Conservation (phyloP, 495 filamentous ascomycete species). For the Cercophora sp. region DNA sequence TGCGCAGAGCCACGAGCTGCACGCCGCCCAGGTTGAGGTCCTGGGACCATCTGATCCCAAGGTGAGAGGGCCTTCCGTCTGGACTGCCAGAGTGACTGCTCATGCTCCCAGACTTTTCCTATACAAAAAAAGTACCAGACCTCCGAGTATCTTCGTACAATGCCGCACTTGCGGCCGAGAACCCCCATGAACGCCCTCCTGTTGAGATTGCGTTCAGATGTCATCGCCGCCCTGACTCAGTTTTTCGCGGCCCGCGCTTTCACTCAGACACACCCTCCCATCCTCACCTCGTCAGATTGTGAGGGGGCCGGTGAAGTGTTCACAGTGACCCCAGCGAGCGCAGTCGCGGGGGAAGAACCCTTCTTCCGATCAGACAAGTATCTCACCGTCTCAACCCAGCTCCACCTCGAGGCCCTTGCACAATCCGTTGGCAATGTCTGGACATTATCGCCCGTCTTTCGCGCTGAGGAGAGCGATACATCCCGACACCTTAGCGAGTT, state of each 20-base stretch:
- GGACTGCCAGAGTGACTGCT: background rate
- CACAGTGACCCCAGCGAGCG: constrained; percentile 46
- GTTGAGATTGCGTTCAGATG: constrained; percentile 78
- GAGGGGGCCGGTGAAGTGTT: constrained; percentile 98
- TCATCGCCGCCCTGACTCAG: constrained; percentile 64
- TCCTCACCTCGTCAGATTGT: constrained; percentile 96
- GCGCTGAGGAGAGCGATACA: constrained; percentile 92
- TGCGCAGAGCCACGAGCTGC: constrained; percentile 75
- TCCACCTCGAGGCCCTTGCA: constrained; percentile 90
- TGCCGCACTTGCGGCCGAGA: constrained; percentile 85
- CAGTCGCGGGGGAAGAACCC: constrained; percentile 20
- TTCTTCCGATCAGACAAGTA: constrained; percentile 94
- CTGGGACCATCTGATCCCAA: constrained; percentile 73
- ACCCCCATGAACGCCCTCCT: constrained; percentile 76
- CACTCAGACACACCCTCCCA: constrained; percentile 83
- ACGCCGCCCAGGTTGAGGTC: constrained; percentile 61
- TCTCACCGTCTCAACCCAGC: constrained; percentile 89
- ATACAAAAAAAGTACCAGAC: constrained; percentile 94
- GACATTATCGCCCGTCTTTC: constrained; percentile 89
- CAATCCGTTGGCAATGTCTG: constrained; percentile 87
- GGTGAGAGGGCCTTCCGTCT: constrained; percentile 46
- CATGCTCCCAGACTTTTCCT: constrained; percentile 65
- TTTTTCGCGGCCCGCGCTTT: constrained; percentile 70
- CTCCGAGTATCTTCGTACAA: constrained; percentile 78
- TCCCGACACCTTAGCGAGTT: constrained; percentile 94